A percentile compares a stretch with the other conserved stretches of the same genome.
phyloP scores from a whole-genome alignment of 257 asterid species.

The Cinchona pubescens region DNA sequence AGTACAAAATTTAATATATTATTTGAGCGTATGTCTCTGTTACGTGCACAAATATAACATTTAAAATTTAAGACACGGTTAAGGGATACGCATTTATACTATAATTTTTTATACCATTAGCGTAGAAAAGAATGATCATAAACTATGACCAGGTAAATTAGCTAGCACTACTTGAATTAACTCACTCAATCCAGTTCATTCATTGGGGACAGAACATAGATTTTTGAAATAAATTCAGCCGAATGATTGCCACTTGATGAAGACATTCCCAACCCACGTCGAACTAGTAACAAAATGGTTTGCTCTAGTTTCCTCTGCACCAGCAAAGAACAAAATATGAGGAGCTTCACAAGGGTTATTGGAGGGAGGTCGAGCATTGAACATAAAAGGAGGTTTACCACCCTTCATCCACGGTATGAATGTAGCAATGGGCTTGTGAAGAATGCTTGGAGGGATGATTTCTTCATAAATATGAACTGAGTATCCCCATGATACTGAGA shows the following conservation, averaged over 20 bases:
- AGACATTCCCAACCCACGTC: constrained; percentile 9
- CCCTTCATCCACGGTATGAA: constrained; percentile 19
- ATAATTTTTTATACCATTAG: too few species aligned
- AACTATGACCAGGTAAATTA: too few species aligned
- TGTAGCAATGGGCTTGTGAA: constrained; percentile 23
- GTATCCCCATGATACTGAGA: constrained; percentile 53
- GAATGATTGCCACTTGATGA: constrained; percentile 23
- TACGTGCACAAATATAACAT: too few species aligned
- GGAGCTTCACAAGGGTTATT: constrained; percentile 29
- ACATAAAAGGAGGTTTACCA: constrained; percentile 26
- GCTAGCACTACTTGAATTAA: background rate
- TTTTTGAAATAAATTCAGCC: constrained; percentile 13
- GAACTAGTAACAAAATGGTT: constrained; percentile 16
- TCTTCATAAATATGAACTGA: constrained; percentile 39
- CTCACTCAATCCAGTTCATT: constrained; percentile 25
- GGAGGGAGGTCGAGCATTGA: constrained; percentile 7
- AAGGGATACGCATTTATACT: too few species aligned
- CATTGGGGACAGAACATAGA: constrained; percentile 24
- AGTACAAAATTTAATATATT: too few species aligned
- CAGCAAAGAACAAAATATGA: constrained; percentile 23
- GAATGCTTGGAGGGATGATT: constrained; percentile 39
- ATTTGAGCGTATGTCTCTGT: too few species aligned
- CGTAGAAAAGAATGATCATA: too few species aligned
- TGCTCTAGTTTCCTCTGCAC: constrained; percentile 9
- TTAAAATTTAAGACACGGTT: too few species aligned